Percentiles rank a stretch among this genome's conserved stretches.
Evolutionary conservation across 768 basidiomycete genomes (phyloP).

Genomic region (Mycena rebaudengoi): DNA sequence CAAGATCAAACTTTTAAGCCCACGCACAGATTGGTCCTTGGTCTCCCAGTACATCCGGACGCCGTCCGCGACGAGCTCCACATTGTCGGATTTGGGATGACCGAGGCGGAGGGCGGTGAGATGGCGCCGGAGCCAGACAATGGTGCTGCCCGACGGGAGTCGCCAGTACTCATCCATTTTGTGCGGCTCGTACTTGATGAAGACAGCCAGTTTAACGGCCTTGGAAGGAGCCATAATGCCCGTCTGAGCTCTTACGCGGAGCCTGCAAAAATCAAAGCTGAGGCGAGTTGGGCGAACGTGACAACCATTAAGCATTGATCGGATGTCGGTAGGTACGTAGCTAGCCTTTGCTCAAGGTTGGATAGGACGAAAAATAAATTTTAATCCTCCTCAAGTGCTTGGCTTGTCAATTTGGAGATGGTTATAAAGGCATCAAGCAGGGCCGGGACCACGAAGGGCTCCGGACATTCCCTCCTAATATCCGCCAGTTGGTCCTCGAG

Average conservation of each 20-base stretch:
- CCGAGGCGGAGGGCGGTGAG: slow-evolving; percentile 12
- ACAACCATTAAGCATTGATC: too few relatives aligned
- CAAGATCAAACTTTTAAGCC: too few relatives aligned
- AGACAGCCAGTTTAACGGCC: neutral
- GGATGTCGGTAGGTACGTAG: neutral
- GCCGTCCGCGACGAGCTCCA: neutral
- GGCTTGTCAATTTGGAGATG: slow-evolving; percentile 41
- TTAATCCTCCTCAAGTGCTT: slow-evolving; percentile 13
- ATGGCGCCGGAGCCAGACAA: neutral
- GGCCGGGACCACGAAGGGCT: slow-evolving; percentile 48
- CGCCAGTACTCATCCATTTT: neutral
- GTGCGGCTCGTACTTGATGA: neutral
- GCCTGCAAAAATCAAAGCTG: slow-evolving; percentile 6
- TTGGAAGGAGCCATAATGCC: neutral
- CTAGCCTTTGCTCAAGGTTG: neutral
- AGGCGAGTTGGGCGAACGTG: too few relatives aligned
- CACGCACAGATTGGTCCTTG: slow-evolving; percentile 4
- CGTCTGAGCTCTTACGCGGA: neutral
- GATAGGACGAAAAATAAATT: neutral
- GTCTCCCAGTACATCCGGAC: slow-evolving; percentile 12
- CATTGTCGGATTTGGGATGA: slow-evolving; percentile 12
- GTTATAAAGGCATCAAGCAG: slow-evolving; percentile 46
- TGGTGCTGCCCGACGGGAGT: neutral
- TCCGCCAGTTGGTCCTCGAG: slow-evolving; percentile 40
- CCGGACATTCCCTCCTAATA: slow-evolving; percentile 42